Conservation (phyloP, 225 moss, liverwort and hornwort genomes). For the Sphagnum tenellum region DNA sequence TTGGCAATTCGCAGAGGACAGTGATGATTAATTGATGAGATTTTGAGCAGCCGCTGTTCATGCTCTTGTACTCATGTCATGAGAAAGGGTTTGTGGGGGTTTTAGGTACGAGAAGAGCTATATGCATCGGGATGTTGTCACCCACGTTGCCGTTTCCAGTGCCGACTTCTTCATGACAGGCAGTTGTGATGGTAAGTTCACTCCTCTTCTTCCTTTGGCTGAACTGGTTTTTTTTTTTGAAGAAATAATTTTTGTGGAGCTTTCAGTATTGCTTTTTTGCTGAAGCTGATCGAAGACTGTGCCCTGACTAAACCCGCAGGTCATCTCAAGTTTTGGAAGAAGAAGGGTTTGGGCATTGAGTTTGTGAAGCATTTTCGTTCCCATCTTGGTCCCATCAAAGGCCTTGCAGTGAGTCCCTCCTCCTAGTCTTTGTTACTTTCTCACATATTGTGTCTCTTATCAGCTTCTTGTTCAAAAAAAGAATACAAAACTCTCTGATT, state of each 20-base stretch:
- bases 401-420: conserved; percentile 59
- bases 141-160: conserved; percentile 79
- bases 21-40: too few species aligned
- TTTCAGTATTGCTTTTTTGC: too few species aligned
- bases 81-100: not conserved
- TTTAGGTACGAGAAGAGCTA: conserved; percentile 99
- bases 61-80: too few species aligned
- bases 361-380: conserved; percentile 99
- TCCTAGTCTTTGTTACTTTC: not conserved
- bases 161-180: conserved; percentile 98
- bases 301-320: conserved; percentile 23
- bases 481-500: not conserved
- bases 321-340: conserved; percentile 98
- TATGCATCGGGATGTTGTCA: conserved; percentile 94
- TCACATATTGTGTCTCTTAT: not conserved
- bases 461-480: not conserved
- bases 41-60: too few species aligned
- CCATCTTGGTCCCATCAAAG: conserved; percentile 83
- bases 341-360: conserved; percentile 87
- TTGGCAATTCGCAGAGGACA: too few species aligned
- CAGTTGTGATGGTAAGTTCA: conserved; percentile 69
- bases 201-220: not conserved
- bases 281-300: too few species aligned
- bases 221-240: too few species aligned
- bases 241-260: too few species aligned